Conservation (phyloP, 1,284 basidiomycete species). For the Phenoliferia sp. region DNA sequence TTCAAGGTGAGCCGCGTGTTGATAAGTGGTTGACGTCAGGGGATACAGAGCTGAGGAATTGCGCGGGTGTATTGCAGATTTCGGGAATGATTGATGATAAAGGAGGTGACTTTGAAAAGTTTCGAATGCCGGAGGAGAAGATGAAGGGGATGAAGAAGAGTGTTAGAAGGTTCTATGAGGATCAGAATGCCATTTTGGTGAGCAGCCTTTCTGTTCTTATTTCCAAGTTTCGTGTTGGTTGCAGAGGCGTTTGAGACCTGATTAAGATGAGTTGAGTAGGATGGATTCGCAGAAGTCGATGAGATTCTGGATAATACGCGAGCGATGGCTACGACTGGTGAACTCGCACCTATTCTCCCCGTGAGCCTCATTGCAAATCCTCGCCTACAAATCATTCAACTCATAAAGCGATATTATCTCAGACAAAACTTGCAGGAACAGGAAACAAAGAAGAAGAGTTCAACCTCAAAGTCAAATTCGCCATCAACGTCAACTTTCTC, state of each 20-base stretch:
- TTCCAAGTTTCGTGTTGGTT: not conserved
- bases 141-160: slow-evolving; percentile 25
- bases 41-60: not conserved
- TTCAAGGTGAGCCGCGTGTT: not conserved
- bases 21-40: not conserved
- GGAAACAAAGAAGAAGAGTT: slow-evolving; percentile 1
- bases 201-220: not conserved
- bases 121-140: slow-evolving; percentile 26
- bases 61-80: slow-evolving; percentile 15
- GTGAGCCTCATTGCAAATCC: not conserved
- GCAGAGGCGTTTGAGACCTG: no score
- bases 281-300: slow-evolving; percentile 30
- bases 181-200: slow-evolving; percentile 26
- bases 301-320: slow-evolving; percentile 33
- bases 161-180: slow-evolving; percentile 26
- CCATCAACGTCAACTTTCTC: slow-evolving; percentile 35
- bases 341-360: slow-evolving; percentile 15
- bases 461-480: slow-evolving; percentile 17
- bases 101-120: slow-evolving; percentile 23
- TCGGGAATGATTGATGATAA: slow-evolving; percentile 28
- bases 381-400: not conserved
- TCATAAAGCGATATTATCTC: no score
- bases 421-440: not conserved
- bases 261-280: not conserved
- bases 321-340: slow-evolving; percentile 21